phyloP scores from a whole-genome alignment of 305 asterid genomes.

The Withania somnifera region DNA sequence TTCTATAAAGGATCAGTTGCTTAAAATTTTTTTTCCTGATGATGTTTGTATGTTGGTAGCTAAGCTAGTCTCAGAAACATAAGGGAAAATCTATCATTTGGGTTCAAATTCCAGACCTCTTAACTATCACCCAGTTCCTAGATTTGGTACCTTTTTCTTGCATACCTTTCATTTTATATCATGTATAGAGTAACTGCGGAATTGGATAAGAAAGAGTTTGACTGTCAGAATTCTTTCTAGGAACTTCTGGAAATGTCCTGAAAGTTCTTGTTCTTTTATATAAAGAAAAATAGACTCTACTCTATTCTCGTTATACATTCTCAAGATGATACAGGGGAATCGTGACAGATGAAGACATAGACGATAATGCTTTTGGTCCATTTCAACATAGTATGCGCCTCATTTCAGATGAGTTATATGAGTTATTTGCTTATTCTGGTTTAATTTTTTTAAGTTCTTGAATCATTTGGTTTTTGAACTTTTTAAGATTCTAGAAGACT shows the following conservation, averaged over 20 bases:
- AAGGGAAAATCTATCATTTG: constrained; percentile 26
- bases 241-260: neutral
- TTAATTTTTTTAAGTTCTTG: neutral
- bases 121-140: constrained; percentile 75
- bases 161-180: neutral
- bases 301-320: neutral
- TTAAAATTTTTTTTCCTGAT: constrained; percentile 61
- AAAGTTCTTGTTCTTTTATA: neutral
- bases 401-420: constrained; percentile 61
- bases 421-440: constrained; percentile 30
- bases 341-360: constrained; percentile 55
- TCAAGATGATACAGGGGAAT: neutral
- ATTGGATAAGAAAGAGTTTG: neutral
- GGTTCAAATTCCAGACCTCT: constrained; percentile 49
- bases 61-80: constrained; percentile 30
- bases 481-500: neutral
- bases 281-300: neutral
- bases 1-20: constrained; percentile 42
- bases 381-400: constrained; percentile 96
- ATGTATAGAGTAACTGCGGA: neutral
- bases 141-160: constrained; percentile 50
- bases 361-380: constrained; percentile 86
- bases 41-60: constrained; percentile 55
- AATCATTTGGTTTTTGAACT: neutral
- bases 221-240: neutral